Conservation (phyloP, 208 protist species). For the Porcisia hertigi region DNA sequence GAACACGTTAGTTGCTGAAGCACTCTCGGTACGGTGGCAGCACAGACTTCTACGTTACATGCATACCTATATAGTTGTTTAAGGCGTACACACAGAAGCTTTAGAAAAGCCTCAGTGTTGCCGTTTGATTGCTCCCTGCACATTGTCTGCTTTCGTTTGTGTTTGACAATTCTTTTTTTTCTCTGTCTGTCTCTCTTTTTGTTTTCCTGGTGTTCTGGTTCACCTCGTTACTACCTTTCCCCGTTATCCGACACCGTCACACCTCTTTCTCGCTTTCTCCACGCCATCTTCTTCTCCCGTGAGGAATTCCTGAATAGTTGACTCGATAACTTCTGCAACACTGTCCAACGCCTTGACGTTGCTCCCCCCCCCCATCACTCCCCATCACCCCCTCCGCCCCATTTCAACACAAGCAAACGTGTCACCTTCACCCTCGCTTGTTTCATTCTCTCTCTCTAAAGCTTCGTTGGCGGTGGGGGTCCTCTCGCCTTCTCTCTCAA, state of each 20-base stretch:
- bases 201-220: not conserved
- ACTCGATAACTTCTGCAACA: not conserved
- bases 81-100: not conserved
- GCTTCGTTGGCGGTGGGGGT: not conserved
- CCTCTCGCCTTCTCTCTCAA: not conserved
- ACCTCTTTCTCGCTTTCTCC: not conserved
- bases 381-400: not conserved
- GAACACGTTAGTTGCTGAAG: not conserved
- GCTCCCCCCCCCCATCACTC: not conserved
- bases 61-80: not conserved
- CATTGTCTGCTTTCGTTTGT: constrained; percentile 7
- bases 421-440: not conserved
- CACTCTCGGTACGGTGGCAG: not conserved
- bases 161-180: not conserved
- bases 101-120: not conserved
- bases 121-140: not conserved
- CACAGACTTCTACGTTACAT: not conserved
- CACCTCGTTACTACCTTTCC: not conserved
- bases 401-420: not conserved
- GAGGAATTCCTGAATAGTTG: not conserved
- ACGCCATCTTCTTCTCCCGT: not conserved
- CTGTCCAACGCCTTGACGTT: not conserved
- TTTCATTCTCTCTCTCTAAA: not conserved
- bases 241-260: not conserved
- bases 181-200: not conserved